Percentiles rank a stretch among this genome's conserved stretches.
phyloP scores from a whole-genome alignment of 441 rosid genomes.

The Raphanus hybrid region DNA sequence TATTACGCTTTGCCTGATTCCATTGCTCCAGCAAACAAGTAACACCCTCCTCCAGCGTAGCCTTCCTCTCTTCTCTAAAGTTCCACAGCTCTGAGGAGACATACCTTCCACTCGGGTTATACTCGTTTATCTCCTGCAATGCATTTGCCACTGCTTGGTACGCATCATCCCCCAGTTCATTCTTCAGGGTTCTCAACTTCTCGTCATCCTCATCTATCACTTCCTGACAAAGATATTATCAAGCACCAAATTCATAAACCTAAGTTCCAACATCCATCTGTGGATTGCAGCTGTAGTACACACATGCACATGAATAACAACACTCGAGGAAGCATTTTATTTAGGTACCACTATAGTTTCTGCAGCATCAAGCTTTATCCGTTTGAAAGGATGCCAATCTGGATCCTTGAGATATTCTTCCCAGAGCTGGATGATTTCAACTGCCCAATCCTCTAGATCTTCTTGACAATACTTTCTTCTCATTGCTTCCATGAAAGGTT shows the following conservation, averaged over 20 bases:
- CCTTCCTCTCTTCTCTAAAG: slow-evolving; percentile 64
- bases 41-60: slow-evolving; percentile 70
- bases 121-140: slow-evolving; percentile 75
- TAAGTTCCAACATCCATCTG: slow-evolving; percentile 11
- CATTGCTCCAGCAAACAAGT: slow-evolving; percentile 55
- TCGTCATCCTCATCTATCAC: slow-evolving; percentile 69
- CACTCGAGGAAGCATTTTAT: slow-evolving; percentile 1
- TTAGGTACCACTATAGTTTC: slow-evolving; percentile 49
- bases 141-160: slow-evolving; percentile 66
- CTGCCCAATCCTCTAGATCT: slow-evolving; percentile 79
- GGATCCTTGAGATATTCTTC: slow-evolving; percentile 93
- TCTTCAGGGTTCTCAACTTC: slow-evolving; percentile 60
- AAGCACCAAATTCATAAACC: slow-evolving; percentile 21
- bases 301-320: slow-evolving; percentile 2
- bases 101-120: slow-evolving; percentile 93
- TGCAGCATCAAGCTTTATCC: slow-evolving; percentile 52
- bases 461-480: slow-evolving; percentile 67
- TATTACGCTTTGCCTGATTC: slow-evolving; percentile 51
- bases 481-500: slow-evolving; percentile 82
- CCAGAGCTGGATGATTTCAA: slow-evolving; percentile 86
- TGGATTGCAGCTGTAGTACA: neutral
- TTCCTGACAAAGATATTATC: slow-evolving; percentile 54
- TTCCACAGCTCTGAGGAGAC: slow-evolving; percentile 83
- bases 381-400: slow-evolving; percentile 93
- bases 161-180: slow-evolving; percentile 64